Evolutionary conservation across 805 yeast genomes (phyloP).

Genomic region (Cyberlindnera xylosilytica): DNA sequence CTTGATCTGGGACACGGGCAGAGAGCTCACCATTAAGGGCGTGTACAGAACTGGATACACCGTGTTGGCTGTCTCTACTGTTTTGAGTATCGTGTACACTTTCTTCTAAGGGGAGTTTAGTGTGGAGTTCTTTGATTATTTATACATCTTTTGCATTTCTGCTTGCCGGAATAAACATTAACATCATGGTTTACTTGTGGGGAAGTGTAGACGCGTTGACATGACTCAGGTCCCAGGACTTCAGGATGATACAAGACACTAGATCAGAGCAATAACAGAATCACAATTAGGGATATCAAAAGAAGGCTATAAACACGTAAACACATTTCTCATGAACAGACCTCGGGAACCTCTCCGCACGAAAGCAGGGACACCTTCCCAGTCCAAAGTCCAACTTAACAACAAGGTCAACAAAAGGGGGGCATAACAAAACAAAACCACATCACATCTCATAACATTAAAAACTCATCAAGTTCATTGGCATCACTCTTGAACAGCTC

Average conservation of each 20-base stretch:
- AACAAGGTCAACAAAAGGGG: not conserved
- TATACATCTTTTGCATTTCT: conserved; percentile 1
- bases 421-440: conserved; percentile 1
- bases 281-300: too few relatives aligned
- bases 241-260: too few relatives aligned
- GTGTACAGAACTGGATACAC: conserved; percentile 90
- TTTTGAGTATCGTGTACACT: conserved; percentile 50
- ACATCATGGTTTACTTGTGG: too few relatives aligned
- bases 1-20: conserved; percentile 88
- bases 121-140: not conserved
- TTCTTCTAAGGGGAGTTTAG: conserved; percentile 13
- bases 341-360: too few relatives aligned
- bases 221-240: too few relatives aligned
- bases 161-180: not conserved
- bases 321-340: conserved; percentile 1
- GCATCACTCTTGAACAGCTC: conserved; percentile 1
- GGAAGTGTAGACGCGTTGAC: too few relatives aligned
- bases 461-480: conserved; percentile 17
- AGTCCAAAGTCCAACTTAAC: not conserved
- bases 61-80: conserved; percentile 61
- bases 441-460: conserved; percentile 12
- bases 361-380: too few relatives aligned
- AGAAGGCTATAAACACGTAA: conserved; percentile 1
- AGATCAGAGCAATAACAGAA: too few relatives aligned
- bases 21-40: conserved; percentile 75